Base-by-base conservation (phyloP, 106 monocot species). In the Posidonia australis region DNA sequence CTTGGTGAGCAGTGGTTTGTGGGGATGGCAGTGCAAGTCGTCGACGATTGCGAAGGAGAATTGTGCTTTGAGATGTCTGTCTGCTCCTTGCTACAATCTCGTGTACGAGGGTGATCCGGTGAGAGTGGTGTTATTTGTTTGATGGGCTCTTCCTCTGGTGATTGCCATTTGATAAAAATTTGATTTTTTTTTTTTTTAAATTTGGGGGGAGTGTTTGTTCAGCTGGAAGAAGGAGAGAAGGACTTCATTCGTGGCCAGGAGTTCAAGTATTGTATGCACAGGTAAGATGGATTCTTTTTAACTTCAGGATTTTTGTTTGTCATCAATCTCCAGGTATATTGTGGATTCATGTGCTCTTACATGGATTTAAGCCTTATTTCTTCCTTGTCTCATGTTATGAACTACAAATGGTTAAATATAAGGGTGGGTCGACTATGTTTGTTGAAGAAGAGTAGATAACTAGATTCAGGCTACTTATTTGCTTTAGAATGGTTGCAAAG, bases 141-240 rank as follows among this genome's bases (percentile, higher is more conserved):
- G 54, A 28, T 26, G 41, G 5, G 25, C 9, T 60, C 21, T 68
- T 51, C 60, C 24, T 18, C 17, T 51, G 6, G 54, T 61, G 29
- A 56, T 44, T 44, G 14, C 27, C 1, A 19, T 19, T 58, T 9
- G 16, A 46, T 20, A 20, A 59, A 30, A 63, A 29, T 19, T 62
- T 46, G 9, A 9, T 51, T 29, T 25, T 24, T 23, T 67, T 54
- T 44, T 55, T 67, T 42, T 16, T n/a, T n/a, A n/a, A n/a, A n/a
- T n/a, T n/a, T n/a, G n/a, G n/a, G n/a, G n/a, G 25, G 51, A 60
- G 2, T 36, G 5, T 36, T 36, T 36, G 36, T 36, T 71, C 75
- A 91, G 91, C 62, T 91, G 74, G 91, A 91, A 62, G 91, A 91
- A 79, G 91, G 91, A 13, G 91, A 91, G 79, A 83, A 44, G 25